Evolutionary conservation across 169 alveolate species (phyloP).

Genomic region (Cryptosporidium bovis): DNA sequence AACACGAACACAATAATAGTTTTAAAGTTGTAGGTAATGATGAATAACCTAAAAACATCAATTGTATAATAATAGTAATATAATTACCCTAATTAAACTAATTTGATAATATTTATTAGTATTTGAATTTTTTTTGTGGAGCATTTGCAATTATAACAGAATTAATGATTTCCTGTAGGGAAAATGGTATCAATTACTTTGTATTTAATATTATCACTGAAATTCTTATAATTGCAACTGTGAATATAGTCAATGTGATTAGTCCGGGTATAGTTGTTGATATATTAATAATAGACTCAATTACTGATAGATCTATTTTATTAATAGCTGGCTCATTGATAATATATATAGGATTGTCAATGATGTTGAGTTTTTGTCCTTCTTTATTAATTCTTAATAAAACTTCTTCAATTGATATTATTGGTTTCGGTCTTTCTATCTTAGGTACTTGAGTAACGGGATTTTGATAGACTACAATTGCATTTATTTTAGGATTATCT

Average conservation of each 20-base stretch:
- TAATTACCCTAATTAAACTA: background rate
- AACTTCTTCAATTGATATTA: slow-evolving; percentile 10
- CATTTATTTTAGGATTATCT: slow-evolving; percentile 69
- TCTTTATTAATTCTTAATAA: slow-evolving; percentile 22
- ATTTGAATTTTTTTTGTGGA: background rate
- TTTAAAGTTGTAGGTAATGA: background rate
- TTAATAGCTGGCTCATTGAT: slow-evolving; percentile 7
- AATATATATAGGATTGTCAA: slow-evolving; percentile 12
- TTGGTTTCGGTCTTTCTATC: slow-evolving; percentile 42
- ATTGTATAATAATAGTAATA: background rate
- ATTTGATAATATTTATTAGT: background rate
- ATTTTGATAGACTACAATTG: slow-evolving; percentile 62
- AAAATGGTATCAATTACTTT: background rate
- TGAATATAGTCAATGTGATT: background rate
- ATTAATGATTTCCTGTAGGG: background rate
- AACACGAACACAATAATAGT: background rate
- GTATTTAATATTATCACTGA: slow-evolving; percentile 22
- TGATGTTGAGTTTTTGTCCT: slow-evolving; percentile 1
- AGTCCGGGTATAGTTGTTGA: slow-evolving; percentile 42
- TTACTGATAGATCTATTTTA: background rate
- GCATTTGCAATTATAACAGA: background rate
- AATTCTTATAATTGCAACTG: slow-evolving; percentile 54
- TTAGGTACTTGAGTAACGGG: slow-evolving; percentile 21
- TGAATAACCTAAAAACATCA: background rate
- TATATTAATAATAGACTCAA: slow-evolving; percentile 29